These are phyloP conservation scores for Hypoxylon sp. DNA, from an alignment of 2,329 filamentous ascomycete species.

Conservation along the genomic window DNA sequence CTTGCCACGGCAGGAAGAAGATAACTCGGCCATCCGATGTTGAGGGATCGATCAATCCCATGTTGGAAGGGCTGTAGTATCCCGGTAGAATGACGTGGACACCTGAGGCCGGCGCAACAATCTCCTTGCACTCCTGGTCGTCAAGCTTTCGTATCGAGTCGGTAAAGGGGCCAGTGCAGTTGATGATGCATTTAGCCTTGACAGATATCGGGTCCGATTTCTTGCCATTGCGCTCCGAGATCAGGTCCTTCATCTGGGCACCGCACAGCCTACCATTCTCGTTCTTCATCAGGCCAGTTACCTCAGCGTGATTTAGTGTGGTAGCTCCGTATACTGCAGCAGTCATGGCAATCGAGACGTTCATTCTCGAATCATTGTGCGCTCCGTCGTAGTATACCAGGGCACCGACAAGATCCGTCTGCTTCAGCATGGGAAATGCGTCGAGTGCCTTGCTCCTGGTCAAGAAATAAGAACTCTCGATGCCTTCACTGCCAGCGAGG, in stretches of 20 bases:
- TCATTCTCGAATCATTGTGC: conserved; percentile 93
- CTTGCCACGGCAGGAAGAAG: conserved; percentile 94
- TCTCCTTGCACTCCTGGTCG: conserved; percentile 73
- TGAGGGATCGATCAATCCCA: conserved; percentile 86
- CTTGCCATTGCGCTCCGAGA: conserved; percentile 71
- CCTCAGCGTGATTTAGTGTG: conserved; percentile 83
- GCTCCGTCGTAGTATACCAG: conserved; percentile 92
- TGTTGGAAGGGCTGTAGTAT: conserved; percentile 84
- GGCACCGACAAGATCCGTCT: conserved; percentile 78
- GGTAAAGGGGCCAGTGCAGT: conserved; percentile 88
- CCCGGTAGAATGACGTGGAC: conserved; percentile 88
- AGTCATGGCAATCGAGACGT: conserved; percentile 86
- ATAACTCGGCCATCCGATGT: conserved; percentile 90
- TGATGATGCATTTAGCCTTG: conserved; percentile 82
- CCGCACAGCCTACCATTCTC: conserved; percentile 75
- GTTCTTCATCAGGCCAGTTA: conserved; percentile 79
- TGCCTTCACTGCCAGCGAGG: conserved; percentile 83
- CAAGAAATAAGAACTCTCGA: conserved; percentile 88
- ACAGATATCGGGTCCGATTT: conserved; percentile 71
- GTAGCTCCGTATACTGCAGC: conserved; percentile 87
- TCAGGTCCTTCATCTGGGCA: conserved; percentile 74
- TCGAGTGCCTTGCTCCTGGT: conserved; percentile 86
- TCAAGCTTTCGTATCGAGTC: conserved; percentile 88
- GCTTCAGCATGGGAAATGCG: conserved; percentile 88
- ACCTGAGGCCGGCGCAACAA: conserved; percentile 85